Percentiles rank a stretch among this genome's conserved stretches.
phyloP scores from a whole-genome alignment of 371 early-diverging fungal species.

The Smittium culicis region DNA sequence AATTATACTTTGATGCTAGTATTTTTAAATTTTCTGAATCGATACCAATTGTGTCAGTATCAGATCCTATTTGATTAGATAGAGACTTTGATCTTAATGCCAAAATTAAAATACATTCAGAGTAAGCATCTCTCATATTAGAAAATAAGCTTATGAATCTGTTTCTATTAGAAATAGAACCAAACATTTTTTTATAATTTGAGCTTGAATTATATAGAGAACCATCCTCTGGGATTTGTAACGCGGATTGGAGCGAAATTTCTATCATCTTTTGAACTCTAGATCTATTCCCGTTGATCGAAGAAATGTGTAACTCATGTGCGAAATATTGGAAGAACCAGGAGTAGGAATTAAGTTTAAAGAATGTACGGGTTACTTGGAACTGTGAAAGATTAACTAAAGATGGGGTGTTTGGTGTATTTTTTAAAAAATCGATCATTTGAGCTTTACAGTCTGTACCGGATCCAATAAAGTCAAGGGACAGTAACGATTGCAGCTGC shows the following conservation, averaged over 20 bases:
- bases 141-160: background rate
- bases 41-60: background rate
- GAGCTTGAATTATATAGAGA: background rate
- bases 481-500: constrained; percentile 32
- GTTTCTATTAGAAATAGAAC: background rate
- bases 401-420: background rate
- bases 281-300: background rate
- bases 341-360: background rate
- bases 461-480: background rate
- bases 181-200: background rate
- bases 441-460: background rate
- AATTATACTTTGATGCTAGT: background rate
- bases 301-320: constrained; percentile 2
- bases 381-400: background rate
- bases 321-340: constrained; percentile 5
- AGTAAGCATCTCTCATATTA: background rate
- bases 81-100: background rate
- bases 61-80: background rate
- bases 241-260: background rate
- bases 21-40: background rate
- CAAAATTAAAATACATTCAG: background rate
- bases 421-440: background rate
- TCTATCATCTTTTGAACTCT: constrained; percentile 7
- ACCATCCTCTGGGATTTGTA: background rate
- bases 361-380: background rate